These are phyloP conservation scores for Boletus vinaceobasis DNA, from an alignment of 768 basidiomycete species.

Conservation along the genomic window DNA sequence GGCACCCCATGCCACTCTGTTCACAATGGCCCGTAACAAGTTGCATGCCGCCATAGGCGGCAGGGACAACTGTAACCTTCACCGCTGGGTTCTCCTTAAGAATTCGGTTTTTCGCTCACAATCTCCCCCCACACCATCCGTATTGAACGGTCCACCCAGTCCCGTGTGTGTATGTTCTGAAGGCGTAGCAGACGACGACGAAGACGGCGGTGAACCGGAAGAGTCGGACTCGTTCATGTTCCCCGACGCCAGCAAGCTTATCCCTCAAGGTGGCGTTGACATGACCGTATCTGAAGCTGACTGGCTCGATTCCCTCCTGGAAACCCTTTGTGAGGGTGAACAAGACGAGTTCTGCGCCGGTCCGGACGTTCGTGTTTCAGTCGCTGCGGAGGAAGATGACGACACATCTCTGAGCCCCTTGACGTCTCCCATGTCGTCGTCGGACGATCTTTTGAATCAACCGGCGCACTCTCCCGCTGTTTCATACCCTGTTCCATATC, in stretches of 20 bases:
- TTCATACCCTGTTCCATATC: conserved; percentile 66
- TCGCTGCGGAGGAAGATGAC: conserved; percentile 62
- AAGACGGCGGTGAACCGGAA: conserved; percentile 39
- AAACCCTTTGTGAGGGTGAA: conserved; percentile 68
- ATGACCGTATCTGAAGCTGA: conserved; percentile 60
- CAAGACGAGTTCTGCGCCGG: conserved; percentile 56
- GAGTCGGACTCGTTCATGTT: conserved; percentile 76
- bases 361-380: conserved; percentile 44
- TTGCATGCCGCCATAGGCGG: conserved; percentile 59
- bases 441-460: conserved; percentile 65
- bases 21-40: conserved; percentile 68
- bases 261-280: conserved; percentile 31
- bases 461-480: conserved; percentile 49
- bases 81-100: conserved; percentile 86
- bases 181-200: conserved; percentile 47
- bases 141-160: conserved; percentile 17
- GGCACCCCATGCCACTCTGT: conserved; percentile 48
- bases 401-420: conserved; percentile 52
- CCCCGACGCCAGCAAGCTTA: conserved; percentile 66
- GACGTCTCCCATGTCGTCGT: conserved; percentile 71
- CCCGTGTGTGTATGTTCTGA: conserved; percentile 31
- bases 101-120: conserved; percentile 68
- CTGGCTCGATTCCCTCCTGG: conserved; percentile 80
- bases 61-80: conserved; percentile 71
- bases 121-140: conserved; percentile 35